Conservation (phyloP, 306 rosid genomes). For the Prunus davidiana region DNA sequence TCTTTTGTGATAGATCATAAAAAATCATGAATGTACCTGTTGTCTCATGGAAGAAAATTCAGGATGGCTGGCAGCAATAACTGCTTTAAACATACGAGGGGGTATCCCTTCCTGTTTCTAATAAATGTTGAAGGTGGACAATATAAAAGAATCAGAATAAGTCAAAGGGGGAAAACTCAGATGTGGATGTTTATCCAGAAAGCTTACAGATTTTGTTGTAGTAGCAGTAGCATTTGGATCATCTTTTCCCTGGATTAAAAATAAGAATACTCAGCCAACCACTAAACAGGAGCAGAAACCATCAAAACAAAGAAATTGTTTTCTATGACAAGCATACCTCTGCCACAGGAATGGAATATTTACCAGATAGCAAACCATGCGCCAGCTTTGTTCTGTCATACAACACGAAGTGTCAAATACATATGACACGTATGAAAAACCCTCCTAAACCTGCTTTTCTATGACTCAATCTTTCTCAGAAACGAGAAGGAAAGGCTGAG, state of each 20-base stretch:
- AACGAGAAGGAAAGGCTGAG: not conserved
- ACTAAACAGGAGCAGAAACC: conserved; percentile 1
- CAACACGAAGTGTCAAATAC: conserved; percentile 18
- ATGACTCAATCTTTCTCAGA: not conserved
- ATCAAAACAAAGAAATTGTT: conserved; percentile 3
- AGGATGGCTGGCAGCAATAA: conserved; percentile 95
- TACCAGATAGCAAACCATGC: conserved; percentile 82
- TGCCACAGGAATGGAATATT: conserved; percentile 64
- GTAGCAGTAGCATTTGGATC: conserved; percentile 38
- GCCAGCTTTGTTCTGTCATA: conserved; percentile 69
- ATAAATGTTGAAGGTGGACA: conserved; percentile 16
- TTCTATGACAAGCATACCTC: conserved; percentile 42
- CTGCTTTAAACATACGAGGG: conserved; percentile 87
- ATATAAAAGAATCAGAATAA: conserved; percentile 9
- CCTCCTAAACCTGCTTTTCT: not conserved
- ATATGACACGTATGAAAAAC: not conserved
- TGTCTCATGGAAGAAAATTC: conserved; percentile 94
- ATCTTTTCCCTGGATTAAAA: conserved; percentile 54
- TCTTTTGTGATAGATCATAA: not conserved
- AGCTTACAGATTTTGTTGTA: conserved; percentile 58
- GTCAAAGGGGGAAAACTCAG: not conserved
- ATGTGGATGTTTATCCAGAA: not conserved
- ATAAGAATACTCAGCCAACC: conserved; percentile 10
- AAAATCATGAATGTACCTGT: conserved; percentile 59
- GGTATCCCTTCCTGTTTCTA: conserved; percentile 86